Percentiles rank a stretch among this genome's conserved stretches.
phyloP scores from a whole-genome alignment of 129 eudicot species.

The Kitagawia praeruptora region DNA sequence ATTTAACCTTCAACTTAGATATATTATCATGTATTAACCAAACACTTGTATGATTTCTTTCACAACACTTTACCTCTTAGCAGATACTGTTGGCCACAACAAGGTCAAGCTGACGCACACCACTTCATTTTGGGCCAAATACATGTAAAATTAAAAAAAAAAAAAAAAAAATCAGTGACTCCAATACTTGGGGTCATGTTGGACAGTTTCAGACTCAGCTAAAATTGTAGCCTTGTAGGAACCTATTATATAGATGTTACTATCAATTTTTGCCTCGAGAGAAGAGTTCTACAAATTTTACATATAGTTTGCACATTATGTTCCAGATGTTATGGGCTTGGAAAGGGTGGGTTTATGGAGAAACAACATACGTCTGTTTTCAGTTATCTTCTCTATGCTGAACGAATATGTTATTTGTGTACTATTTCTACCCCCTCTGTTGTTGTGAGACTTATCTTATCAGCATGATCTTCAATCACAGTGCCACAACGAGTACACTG shows the following conservation, averaged over 20 bases:
- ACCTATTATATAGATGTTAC: not conserved
- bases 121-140: not conserved
- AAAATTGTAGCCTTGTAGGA: not conserved
- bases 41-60: too few relatives aligned
- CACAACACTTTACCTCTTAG: not conserved
- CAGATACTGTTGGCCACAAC: not conserved
- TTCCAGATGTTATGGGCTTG: not conserved
- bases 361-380: not conserved
- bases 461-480: slow-evolving; percentile 23
- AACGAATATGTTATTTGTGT: not conserved
- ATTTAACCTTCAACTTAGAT: not conserved
- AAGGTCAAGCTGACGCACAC: not conserved
- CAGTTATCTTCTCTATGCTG: not conserved
- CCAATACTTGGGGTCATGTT: not conserved
- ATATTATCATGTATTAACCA: not conserved
- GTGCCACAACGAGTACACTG: slow-evolving; percentile 65
- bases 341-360: not conserved
- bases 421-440: too few relatives aligned
- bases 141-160: not conserved
- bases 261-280: not conserved
- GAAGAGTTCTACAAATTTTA: not conserved
- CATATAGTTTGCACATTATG: not conserved
- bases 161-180: too few relatives aligned
- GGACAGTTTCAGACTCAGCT: not conserved
- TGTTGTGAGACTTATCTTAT: slow-evolving; percentile 7